Base-by-base conservation (phyloP, 306 rosid species). In the Prunus persica region DNA sequence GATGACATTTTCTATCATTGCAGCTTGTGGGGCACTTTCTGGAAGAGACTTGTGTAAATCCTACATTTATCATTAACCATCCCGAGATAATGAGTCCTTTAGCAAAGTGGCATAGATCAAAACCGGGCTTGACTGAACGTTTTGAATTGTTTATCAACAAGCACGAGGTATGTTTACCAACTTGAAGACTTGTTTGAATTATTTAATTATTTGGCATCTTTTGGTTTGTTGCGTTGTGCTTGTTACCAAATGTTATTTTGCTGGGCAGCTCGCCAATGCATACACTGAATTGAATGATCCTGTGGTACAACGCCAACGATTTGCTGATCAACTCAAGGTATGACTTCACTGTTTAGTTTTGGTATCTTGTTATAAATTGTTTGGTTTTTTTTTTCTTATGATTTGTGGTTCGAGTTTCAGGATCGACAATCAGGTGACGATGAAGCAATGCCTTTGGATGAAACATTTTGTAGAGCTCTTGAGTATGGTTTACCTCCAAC, bases 11-110 rank as follows among this genome's bases (percentile, higher is more conserved):
- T 69, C 16, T 81, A 34, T 50, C 66, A 22, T 57, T 86, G 85
- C 93, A 95, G 98, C 98, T 95, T 83, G 98, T 92, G 80, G 98
- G 96, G 38, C 96, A 95, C 90, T 90, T 89, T 79, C 79, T 95
- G 85, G 98, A 95, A 72, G 97, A 86, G 85, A 89, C 80, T 0
- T 95, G 98, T 75, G 92, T 92, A 11, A 89, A 92, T 82, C 97
- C 97, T 16, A 62, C 97, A 65, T 95, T 86, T 72, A 92, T 95
- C 78, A 92, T 89, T 47, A 92, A 95, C 80, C 97, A 89, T 81
- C 98, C 98, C 0, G 93, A 95, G 88, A 83, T 95, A 70, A 92
- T 89, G 97, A 95, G 98, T 83, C 98, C 96, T 61, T 79, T 95
- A 83, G 98, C 98, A 2, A 95, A 95, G 88, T 92, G 96, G 93